phyloP scores from a whole-genome alignment of 441 rosid genomes.

The Dalechampia spathulata region DNA sequence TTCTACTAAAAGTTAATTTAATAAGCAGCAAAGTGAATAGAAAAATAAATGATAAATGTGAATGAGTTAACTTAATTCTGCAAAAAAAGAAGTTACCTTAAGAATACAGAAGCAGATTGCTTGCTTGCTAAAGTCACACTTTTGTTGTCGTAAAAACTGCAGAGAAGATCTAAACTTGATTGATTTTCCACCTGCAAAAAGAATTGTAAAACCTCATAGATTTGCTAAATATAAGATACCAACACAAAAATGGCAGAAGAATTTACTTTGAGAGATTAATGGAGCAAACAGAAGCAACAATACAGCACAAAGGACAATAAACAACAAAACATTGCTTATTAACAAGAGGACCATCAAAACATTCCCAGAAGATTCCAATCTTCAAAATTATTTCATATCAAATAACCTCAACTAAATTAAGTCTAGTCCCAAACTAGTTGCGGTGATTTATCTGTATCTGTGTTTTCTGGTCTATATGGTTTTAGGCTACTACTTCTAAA shows the following conservation, averaged over 20 bases:
- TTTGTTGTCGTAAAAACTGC: conserved; percentile 52
- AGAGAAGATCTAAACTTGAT: conserved; percentile 60
- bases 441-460: too few relatives aligned
- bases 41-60: too few relatives aligned
- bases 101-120: conserved; percentile 63
- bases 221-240: conserved; percentile 1
- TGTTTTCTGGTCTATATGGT: too few relatives aligned
- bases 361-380: too few relatives aligned
- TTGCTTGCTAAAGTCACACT: conserved; percentile 50
- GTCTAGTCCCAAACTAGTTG: too few relatives aligned
- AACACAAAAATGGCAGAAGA: conserved; percentile 4
- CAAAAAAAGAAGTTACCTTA: conserved; percentile 76
- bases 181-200: conserved; percentile 76
- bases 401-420: too few relatives aligned
- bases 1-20: neutral
- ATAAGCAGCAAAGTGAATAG: too few relatives aligned
- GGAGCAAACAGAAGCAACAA: neutral
- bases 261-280: neutral
- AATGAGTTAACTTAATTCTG: conserved; percentile 55
- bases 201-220: neutral
- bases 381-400: too few relatives aligned
- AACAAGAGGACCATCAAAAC: too few relatives aligned
- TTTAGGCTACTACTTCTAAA: too few relatives aligned
- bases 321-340: neutral
- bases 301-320: neutral